These are phyloP conservation scores for Oryza longistaminata DNA, from an alignment of 176 grass and related monocot species.

Conservation along the genomic window DNA sequence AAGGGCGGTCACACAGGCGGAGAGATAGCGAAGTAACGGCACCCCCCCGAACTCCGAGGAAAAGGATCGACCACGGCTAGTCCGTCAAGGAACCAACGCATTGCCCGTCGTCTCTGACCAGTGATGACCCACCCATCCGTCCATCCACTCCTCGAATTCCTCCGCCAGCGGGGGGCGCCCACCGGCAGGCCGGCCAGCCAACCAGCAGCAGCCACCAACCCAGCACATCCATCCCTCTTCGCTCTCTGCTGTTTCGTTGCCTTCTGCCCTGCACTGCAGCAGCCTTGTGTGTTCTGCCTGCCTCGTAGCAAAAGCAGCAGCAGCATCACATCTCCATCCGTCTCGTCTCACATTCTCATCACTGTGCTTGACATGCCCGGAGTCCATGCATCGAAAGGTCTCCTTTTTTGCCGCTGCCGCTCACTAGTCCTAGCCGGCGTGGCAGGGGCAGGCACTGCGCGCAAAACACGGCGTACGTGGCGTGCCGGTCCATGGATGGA, in stretches of 20 bases:
- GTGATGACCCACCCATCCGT: background rate
- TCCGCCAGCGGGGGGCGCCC: background rate
- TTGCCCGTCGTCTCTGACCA: too few relatives aligned
- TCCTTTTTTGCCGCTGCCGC: background rate
- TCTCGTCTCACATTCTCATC: background rate
- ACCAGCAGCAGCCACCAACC: too few relatives aligned
- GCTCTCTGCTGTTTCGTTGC: too few relatives aligned
- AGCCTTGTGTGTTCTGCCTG: background rate
- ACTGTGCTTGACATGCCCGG: background rate
- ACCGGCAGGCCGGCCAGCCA: too few relatives aligned
- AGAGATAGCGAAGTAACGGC: conserved; percentile 1
- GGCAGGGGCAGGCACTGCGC: background rate
- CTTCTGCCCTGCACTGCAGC: too few relatives aligned
- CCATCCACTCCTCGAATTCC: background rate
- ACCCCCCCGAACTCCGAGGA: conserved; percentile 16
- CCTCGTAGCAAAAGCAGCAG: background rate
- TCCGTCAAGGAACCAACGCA: background rate
- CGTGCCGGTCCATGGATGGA: background rate
- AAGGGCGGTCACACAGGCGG: too few relatives aligned
- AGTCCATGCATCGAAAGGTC: conserved; percentile 1
- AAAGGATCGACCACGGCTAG: conserved; percentile 4
- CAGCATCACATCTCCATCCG: background rate
- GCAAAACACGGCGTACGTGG: background rate
- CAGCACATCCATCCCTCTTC: too few relatives aligned
- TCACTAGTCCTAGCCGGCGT: too few relatives aligned